A percentile compares a stretch with the other conserved stretches of the same genome.
Evolutionary conservation across 2,329 filamentous ascomycete species (phyloP).

Genomic region (Penicillium sp.): DNA sequence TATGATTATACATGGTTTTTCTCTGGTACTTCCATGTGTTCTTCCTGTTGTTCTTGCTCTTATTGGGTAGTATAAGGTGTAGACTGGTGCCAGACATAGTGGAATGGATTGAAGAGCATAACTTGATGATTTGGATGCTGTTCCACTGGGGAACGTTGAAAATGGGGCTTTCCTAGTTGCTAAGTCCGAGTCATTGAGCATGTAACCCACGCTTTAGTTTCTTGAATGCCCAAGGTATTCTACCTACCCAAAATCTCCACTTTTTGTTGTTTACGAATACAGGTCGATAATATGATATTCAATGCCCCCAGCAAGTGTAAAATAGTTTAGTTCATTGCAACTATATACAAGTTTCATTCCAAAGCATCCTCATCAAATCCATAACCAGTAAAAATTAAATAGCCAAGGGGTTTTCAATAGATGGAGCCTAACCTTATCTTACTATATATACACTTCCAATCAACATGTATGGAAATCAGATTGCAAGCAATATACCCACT

Average conservation of each 20-base stretch:
- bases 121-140: neutral
- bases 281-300: neutral
- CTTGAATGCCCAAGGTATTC: neutral
- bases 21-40: neutral
- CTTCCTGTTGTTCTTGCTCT: neutral
- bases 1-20: slow-evolving; percentile 1
- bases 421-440: slow-evolving; percentile 4
- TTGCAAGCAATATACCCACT: neutral
- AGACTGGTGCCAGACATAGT: neutral
- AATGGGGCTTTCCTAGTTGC: too few relatives aligned
- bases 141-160: too few relatives aligned
- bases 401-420: slow-evolving; percentile 1
- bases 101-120: neutral
- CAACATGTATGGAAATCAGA: neutral
- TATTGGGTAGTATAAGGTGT: neutral
- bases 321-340: neutral
- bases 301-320: neutral
- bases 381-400: neutral
- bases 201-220: neutral
- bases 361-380: too few relatives aligned
- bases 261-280: neutral
- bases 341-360: neutral
- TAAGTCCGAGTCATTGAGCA: neutral
- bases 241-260: neutral
- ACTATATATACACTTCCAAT: neutral